phyloP scores from a whole-genome alignment of 768 basidiomycete genomes.

The Amanita pallidorosea region DNA sequence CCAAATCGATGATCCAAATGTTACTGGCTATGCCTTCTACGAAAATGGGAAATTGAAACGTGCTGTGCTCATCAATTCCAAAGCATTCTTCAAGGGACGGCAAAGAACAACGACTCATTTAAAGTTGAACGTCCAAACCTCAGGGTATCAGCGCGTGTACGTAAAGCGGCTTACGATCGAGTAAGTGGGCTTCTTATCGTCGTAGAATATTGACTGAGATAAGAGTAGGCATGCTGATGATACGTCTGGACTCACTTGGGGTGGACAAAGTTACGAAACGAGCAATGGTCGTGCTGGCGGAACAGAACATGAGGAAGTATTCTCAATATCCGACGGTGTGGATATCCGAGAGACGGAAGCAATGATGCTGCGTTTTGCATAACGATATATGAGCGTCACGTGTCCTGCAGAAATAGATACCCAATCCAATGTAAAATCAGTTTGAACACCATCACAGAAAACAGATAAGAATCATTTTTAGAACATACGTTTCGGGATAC shows the following conservation, averaged over 20 bases:
- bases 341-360: conserved; percentile 39
- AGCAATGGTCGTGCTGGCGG: conserved; percentile 30
- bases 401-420: neutral
- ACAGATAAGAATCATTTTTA: too few relatives aligned
- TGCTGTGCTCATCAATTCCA: conserved; percentile 48
- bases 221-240: conserved; percentile 35
- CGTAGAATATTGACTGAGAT: neutral
- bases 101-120: conserved; percentile 31
- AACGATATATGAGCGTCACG: neutral
- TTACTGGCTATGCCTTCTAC: conserved; percentile 56
- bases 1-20: conserved; percentile 27
- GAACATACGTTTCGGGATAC: too few relatives aligned
- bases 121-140: conserved; percentile 19
- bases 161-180: conserved; percentile 39
- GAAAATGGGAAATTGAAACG: conserved; percentile 31
- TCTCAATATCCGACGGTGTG: conserved; percentile 24
- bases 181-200: conserved; percentile 18
- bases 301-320: conserved; percentile 16
- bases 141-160: conserved; percentile 18
- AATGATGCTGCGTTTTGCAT: conserved; percentile 26
- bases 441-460: too few relatives aligned
- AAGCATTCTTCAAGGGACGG: conserved; percentile 32
- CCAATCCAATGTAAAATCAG: too few relatives aligned
- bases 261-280: conserved; percentile 49
- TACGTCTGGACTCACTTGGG: conserved; percentile 41